A percentile compares a stretch with the other conserved stretches of the same genome.
phyloP scores from a whole-genome alignment of 768 basidiomycete species.

The Hortiboletus flavorubellus region DNA sequence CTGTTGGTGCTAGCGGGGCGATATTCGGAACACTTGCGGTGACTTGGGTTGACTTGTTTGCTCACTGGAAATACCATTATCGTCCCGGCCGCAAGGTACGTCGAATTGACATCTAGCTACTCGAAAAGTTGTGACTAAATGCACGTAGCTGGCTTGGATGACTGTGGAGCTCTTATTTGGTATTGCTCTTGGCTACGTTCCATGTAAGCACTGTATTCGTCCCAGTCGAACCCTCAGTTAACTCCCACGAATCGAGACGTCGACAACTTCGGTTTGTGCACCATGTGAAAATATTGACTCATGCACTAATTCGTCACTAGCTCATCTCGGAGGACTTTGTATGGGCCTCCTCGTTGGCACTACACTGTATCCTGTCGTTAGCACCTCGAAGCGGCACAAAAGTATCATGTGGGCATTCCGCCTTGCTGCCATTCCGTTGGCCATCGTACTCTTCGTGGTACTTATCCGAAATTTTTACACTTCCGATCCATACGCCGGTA shows the following conservation, averaged over 20 bases:
- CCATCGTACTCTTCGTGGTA: conserved; percentile 77
- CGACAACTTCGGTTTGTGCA: conserved; percentile 78
- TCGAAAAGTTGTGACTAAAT: not conserved
- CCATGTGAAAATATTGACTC: not conserved
- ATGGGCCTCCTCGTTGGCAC: conserved; percentile 83
- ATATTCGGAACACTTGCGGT: conserved; percentile 87
- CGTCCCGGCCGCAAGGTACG: conserved; percentile 74
- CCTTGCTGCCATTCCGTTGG: conserved; percentile 67
- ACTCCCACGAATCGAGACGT: conserved; percentile 48
- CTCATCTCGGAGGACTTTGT: conserved; percentile 84
- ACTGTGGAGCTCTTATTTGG: conserved; percentile 84
- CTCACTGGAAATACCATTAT: conserved; percentile 90
- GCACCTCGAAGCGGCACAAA: conserved; percentile 68
- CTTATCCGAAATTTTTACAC: conserved; percentile 89
- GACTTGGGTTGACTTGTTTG: conserved; percentile 84
- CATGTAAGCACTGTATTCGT: conserved; percentile 49
- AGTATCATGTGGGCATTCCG: conserved; percentile 72
- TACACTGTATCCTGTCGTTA: conserved; percentile 87
- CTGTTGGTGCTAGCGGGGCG: conserved; percentile 89
- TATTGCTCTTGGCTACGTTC: conserved; percentile 79
- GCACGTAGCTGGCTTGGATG: conserved; percentile 71
- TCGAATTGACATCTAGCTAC: not conserved
- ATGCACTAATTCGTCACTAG: conserved; percentile 34
- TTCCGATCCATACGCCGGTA: conserved; percentile 79
- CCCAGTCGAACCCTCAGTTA: conserved; percentile 1